Evolutionary conservation across 2,329 filamentous ascomycete species (phyloP).

Genomic region (Pestalotiopsis sp.): DNA sequence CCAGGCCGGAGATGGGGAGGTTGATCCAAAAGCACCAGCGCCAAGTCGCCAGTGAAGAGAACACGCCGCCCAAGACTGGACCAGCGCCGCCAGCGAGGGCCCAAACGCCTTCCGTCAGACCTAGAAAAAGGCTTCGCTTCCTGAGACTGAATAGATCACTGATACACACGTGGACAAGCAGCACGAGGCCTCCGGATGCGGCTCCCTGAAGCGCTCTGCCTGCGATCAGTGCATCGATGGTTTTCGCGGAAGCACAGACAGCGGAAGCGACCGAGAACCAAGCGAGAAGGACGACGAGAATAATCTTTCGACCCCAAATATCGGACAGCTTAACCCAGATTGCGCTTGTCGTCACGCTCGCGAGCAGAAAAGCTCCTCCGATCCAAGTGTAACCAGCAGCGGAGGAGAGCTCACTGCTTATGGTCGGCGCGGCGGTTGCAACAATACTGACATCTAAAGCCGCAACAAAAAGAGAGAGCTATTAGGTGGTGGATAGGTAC

Average conservation of each 20-base stretch:
- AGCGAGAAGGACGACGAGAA: neutral
- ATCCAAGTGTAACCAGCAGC: constrained; percentile 8
- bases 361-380: neutral
- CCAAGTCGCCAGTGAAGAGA: constrained; percentile 23
- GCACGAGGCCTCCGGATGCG: constrained; percentile 37
- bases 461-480: constrained; percentile 3
- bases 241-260: constrained; percentile 35
- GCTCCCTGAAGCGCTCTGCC: constrained; percentile 35
- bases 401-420: neutral
- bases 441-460: constrained; percentile 5
- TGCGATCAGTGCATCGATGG: constrained; percentile 40
- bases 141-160: constrained; percentile 38
- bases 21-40: constrained; percentile 27
- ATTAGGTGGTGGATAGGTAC: neutral
- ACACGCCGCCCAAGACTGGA: constrained; percentile 25
- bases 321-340: constrained; percentile 10
- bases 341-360: constrained; percentile 1
- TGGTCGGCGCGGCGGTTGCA: constrained; percentile 7
- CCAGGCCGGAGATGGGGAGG: constrained; percentile 5
- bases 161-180: constrained; percentile 39
- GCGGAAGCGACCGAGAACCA: constrained; percentile 39
- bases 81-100: constrained; percentile 33
- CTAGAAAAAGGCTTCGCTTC: constrained; percentile 23
- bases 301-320: constrained; percentile 10
- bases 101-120: constrained; percentile 52